phyloP scores from a whole-genome alignment of 2,329 filamentous ascomycete genomes.

The Byssochlamys sp. region DNA sequence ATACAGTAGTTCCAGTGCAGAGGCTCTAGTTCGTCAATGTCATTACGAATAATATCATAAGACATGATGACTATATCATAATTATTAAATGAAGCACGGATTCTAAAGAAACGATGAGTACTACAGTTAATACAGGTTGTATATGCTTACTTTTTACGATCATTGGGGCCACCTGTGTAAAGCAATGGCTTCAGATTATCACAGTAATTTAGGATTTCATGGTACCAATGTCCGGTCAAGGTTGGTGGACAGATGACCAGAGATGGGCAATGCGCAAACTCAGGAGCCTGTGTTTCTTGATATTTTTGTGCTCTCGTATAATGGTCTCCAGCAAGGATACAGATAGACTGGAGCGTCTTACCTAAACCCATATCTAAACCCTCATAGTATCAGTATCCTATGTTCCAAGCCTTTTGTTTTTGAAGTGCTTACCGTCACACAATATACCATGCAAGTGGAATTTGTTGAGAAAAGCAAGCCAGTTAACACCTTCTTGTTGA shows the following conservation, averaged over 20 bases:
- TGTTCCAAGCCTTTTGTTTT: too few species aligned
- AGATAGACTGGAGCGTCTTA: constrained; percentile 93
- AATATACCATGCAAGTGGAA: constrained; percentile 97
- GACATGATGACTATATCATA: constrained; percentile 96
- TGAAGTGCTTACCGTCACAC: too few species aligned
- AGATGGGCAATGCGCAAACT: constrained; percentile 71
- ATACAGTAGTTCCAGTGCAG: constrained; percentile 96
- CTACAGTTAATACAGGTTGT: constrained; percentile 58
- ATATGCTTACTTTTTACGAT: constrained; percentile 66
- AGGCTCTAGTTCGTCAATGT: constrained; percentile 71
- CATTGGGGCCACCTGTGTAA: constrained; percentile 79
- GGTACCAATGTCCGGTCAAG: constrained; percentile 97
- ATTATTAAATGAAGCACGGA: too few species aligned
- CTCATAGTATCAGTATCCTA: too few species aligned
- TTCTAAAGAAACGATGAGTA: too few species aligned
- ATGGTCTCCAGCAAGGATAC: constrained; percentile 95
- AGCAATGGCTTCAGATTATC: constrained; percentile 83
- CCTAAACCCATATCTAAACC: constrained; percentile 99
- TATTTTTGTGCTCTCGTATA: constrained; percentile 87
- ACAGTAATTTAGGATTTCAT: constrained; percentile 90
- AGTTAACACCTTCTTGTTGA: constrained; percentile 97
- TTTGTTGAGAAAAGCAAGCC: constrained; percentile 94
- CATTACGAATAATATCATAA: constrained; percentile 95
- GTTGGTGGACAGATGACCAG: constrained; percentile 94
- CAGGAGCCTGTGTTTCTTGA: constrained; percentile 66